Evolutionary conservation across 345 rosid genomes (phyloP), one percentile per base, ranked within the genome.

Genomic region (Clausena lansium): DNA sequence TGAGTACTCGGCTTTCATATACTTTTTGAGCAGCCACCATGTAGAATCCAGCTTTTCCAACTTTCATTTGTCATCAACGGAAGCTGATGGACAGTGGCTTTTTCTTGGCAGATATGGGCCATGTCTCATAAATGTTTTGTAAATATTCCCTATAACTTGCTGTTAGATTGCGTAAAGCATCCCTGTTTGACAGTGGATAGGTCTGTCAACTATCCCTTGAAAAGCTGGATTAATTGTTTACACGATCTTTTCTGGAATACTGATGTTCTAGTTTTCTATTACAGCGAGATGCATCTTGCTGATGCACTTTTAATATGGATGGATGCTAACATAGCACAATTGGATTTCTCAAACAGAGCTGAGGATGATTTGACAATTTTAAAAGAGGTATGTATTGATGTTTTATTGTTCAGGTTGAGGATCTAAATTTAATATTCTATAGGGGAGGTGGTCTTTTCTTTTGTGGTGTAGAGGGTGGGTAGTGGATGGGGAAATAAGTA

Each of bases 271-370:
- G 62, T 77, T 62, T 78, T 79, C 76, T 80, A 76, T 80, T 65
- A 65, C 93, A 94, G 98, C 75, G 97, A 94, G 85, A 86, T 78
- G 94, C 87, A 89, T 84, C 94, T 94, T 74, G 82, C 87, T 71
- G 86, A 89, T 70, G 93, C 85, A 77, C 86, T 92, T 81, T 74
- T 92, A 77, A 61, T 84, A 76, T 94, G 98, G 98, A 82, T 88
- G 57, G 85, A 87, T 80, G 80, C 84, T 59, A 77, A 83, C 39
- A 68, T 54, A 82, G 79, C 82, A 76, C 75, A 27, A 74, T 74
- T 70, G 66, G 83, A 82, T 60, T 73, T 72, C 45, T 76, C 77
- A 5, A 82, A 68, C 77, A 78, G 55, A 39, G 50, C 55, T 57
- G 81, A 79, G 45, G 77, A 76, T 81, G 85, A 79, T 64, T 78